phyloP scores from a whole-genome alignment of 768 basidiomycete genomes.

The Hericium alpestre region DNA sequence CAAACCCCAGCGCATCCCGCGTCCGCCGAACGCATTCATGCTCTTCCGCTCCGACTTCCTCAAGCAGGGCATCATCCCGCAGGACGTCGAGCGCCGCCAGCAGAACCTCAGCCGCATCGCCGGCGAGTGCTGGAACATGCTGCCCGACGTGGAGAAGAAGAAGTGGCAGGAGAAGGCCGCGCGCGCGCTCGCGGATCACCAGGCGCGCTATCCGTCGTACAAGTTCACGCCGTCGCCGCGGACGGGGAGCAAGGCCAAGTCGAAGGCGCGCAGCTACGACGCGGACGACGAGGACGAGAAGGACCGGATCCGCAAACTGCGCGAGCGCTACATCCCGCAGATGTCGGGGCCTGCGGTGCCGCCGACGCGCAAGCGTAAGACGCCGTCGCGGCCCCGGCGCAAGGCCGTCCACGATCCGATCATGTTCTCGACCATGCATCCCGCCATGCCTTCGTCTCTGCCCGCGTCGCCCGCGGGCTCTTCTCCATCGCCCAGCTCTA shows the following conservation, averaged over 20 bases:
- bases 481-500: not conserved
- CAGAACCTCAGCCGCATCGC: conserved; percentile 45
- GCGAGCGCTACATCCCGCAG: conserved; percentile 24
- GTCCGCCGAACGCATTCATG: conserved; percentile 50
- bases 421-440: not conserved
- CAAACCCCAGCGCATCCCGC: conserved; percentile 26
- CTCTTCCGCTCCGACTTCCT: conserved; percentile 45
- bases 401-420: not conserved
- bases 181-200: conserved; percentile 18
- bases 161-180: conserved; percentile 26
- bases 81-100: conserved; percentile 38
- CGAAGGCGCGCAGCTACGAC: conserved; percentile 12
- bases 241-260: conserved; percentile 6
- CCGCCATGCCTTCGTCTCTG: not conserved
- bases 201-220: conserved; percentile 19
- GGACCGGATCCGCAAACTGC: conserved; percentile 14
- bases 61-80: conserved; percentile 30
- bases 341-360: conserved; percentile 26
- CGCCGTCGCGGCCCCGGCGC: conserved; percentile 14
- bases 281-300: conserved; percentile 17
- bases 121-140: conserved; percentile 41
- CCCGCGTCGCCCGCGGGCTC: not conserved
- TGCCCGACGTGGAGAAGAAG: conserved; percentile 24
- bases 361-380: conserved; percentile 24
- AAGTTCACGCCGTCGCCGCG: conserved; percentile 20